Percentiles rank a stretch among this genome's conserved stretches.
Evolutionary conservation across 1,284 basidiomycete genomes (phyloP).

Genomic region (Pseudozyma pruni): DNA sequence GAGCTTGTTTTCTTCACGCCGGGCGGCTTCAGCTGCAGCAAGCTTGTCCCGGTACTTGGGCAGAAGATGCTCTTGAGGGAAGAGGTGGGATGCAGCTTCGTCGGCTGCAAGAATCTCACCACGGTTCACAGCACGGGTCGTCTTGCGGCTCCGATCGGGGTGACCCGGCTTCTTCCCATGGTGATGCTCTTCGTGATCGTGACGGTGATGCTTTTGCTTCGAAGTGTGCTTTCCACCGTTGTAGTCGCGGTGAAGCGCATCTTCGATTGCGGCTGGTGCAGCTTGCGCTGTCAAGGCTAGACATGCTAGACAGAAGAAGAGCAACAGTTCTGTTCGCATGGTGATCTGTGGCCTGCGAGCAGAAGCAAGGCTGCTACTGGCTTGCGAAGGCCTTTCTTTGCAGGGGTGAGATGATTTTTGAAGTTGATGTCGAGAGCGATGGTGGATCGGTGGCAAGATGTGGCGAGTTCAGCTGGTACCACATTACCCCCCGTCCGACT

Average conservation of each 20-base stretch:
- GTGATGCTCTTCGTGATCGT: background rate
- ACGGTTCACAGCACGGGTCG: background rate
- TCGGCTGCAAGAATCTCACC: background rate
- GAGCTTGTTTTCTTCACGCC: background rate
- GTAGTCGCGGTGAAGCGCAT: conserved; percentile 6
- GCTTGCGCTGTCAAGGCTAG: conserved; percentile 37
- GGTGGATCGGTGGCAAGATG: too few species aligned
- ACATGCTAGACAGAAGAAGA: conserved; percentile 32
- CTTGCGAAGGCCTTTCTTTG: too few species aligned
- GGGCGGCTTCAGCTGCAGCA: background rate
- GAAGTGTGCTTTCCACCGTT: background rate
- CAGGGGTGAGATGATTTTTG: too few species aligned
- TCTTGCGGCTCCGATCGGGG: background rate
- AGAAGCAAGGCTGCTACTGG: too few species aligned
- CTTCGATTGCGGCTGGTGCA: conserved; percentile 13
- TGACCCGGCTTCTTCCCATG: background rate
- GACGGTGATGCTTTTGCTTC: background rate
- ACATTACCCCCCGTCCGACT: too few species aligned
- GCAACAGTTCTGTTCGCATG: conserved; percentile 22
- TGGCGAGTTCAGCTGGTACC: too few species aligned
- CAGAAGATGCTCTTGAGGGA: background rate
- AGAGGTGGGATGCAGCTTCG: background rate
- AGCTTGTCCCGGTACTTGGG: background rate
- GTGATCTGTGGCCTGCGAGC: conserved; percentile 4
- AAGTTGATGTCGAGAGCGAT: too few species aligned